Evolutionary conservation across 495 filamentous ascomycete species (phyloP).

Genomic region (Aspergillus saccharolyticus): DNA sequence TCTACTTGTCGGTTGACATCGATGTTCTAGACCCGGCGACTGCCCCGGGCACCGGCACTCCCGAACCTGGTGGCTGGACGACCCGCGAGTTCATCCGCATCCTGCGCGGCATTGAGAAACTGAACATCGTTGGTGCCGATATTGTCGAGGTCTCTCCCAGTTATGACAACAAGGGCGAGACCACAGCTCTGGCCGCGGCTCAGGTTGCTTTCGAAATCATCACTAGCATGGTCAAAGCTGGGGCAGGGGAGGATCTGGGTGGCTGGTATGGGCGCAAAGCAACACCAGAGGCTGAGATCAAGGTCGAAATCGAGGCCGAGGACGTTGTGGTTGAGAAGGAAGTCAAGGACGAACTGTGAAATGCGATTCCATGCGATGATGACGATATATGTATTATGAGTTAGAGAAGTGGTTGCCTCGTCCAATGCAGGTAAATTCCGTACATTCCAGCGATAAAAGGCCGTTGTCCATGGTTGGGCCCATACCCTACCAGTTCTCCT

Average conservation of each 20-base stretch:
- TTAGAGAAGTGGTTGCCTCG: slow-evolving; percentile 10
- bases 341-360: slow-evolving; percentile 43
- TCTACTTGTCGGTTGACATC: slow-evolving; percentile 72
- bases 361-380: slow-evolving; percentile 8
- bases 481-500: background rate
- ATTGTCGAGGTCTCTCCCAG: slow-evolving; percentile 84
- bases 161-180: slow-evolving; percentile 79
- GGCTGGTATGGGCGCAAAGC: slow-evolving; percentile 41
- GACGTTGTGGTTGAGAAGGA: slow-evolving; percentile 17
- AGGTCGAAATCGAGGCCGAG: slow-evolving; percentile 16
- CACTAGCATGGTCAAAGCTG: slow-evolving; percentile 71
- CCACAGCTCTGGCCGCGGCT: slow-evolving; percentile 77
- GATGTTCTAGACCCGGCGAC: slow-evolving; percentile 70
- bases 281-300: slow-evolving; percentile 17
- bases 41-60: slow-evolving; percentile 69
- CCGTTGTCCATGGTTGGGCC: background rate
- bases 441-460: background rate
- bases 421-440: slow-evolving; percentile 15
- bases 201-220: slow-evolving; percentile 80
- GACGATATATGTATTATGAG: slow-evolving; percentile 15
- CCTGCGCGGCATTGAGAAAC: slow-evolving; percentile 59
- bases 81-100: slow-evolving; percentile 67
- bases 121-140: slow-evolving; percentile 71
- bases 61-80: slow-evolving; percentile 72
- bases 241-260: slow-evolving; percentile 43